Evolutionary conservation across 768 basidiomycete species (phyloP).

Genomic region (Floccularia luteovirens): DNA sequence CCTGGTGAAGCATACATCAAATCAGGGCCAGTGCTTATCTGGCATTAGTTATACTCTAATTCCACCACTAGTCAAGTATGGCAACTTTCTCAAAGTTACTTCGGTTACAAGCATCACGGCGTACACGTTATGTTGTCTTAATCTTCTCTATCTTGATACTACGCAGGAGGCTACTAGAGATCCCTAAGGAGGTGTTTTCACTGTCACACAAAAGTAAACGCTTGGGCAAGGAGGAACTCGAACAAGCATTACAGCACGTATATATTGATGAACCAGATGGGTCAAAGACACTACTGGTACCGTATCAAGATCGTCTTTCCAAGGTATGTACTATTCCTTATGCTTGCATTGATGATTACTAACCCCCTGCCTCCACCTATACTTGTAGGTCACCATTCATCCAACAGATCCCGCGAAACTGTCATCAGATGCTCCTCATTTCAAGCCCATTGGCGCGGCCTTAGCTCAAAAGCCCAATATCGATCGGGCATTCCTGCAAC

Average conservation of each 20-base stretch:
- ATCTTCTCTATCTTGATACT: not conserved
- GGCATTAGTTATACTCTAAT: too few species aligned
- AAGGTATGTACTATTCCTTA: conserved; percentile 34
- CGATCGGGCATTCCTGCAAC: conserved; percentile 59
- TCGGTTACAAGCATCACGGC: too few species aligned
- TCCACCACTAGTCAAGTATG: too few species aligned
- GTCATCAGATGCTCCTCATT: conserved; percentile 43
- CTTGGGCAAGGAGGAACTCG: conserved; percentile 31
- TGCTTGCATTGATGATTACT: not conserved
- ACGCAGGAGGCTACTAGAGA: not conserved
- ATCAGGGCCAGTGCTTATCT: too few species aligned
- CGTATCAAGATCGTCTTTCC: conserved; percentile 53
- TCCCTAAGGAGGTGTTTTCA: not conserved
- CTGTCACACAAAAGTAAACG: not conserved
- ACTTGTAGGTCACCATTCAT: conserved; percentile 29
- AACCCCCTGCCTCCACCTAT: not conserved
- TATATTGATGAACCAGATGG: conserved; percentile 56
- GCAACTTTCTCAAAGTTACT: too few species aligned
- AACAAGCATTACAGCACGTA: conserved; percentile 47
- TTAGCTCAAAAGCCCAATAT: conserved; percentile 53
- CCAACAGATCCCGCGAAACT: conserved; percentile 46
- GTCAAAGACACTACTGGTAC: conserved; percentile 57
- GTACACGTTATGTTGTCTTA: too few species aligned
- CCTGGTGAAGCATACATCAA: too few species aligned
- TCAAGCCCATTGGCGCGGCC: conserved; percentile 45